Base-by-base conservation (phyloP, 2,329 filamentous ascomycete species). In the Aureobasidium subglaciale region DNA sequence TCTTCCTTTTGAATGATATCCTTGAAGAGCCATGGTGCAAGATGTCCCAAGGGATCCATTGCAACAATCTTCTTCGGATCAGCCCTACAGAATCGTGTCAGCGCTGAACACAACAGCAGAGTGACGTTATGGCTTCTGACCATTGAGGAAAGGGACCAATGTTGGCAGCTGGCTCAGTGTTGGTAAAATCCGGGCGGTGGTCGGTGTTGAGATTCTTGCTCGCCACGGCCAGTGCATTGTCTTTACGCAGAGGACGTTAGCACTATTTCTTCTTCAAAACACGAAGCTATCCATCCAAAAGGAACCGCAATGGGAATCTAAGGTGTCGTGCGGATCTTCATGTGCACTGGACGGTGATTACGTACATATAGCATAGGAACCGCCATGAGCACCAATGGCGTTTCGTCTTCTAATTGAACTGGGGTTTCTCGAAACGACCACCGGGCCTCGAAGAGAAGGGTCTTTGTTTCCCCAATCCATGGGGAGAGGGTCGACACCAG, bases 11-110 rank as follows among this genome's bases (percentile, higher is more conserved):
- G 78, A 64, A 93, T 90, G 42, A 82, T 79, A 59, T 92, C 84
- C 61, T 87, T 87, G 75, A 86, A 95, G 37, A 95, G 73, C 85
- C 86, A 91, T 8, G 89, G 88, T 8, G 86, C 82, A 58, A 96
- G 75, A 73, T 97, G 93, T 6, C 93, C 92, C 70, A 87, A 88
- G 0, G 92, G 92, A 68, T 97, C 93, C 90, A 99, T 96, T 16
- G 92, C 89, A 13, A 97, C 92, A 60, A 99, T 97, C 77, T 96
- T 97, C 71, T 89, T 90, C 65, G 81, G 82, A 67, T 95, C 88
- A 24, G 81, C 82, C 41, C 41, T 43, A 20, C 16, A n/a, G n/a
- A 16, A 29, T n/a, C 7, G 13, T 18, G 34, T 37, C 34, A 37
- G 34, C 34, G n/a, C 7, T 37, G 16, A 37, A 10, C 13, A n/a